Evolutionary conservation across 139 green algal species (phyloP), one percentile per base, ranked within the genome.

Genomic region (Deuterostichococcus epilithicus): DNA sequence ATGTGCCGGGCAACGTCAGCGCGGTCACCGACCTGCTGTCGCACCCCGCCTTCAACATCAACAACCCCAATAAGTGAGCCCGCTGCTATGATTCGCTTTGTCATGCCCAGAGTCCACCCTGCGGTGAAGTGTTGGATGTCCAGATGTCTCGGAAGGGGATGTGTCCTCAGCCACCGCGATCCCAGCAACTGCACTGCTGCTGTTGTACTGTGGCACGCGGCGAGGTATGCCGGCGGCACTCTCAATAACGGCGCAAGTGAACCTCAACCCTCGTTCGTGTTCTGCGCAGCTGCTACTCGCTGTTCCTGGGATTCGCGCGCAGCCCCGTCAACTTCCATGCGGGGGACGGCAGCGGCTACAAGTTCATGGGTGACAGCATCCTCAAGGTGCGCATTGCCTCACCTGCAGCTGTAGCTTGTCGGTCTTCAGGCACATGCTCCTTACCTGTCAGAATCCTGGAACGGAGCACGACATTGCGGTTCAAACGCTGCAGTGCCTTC

Each of bases 311-410:
- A 5, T 96, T 97, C 81, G 76, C 90, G 25, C 86, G 81, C 74
- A 91, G 86, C 25, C 80, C 93, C 3, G 83, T 94, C 65, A 99
- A 98, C 89, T 99, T 99, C 92, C 95, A 99, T 78, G 91, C 92
- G 0, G 80, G 77, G 23, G 94, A 99, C 77, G 96, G 96, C 71
- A 92, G 78, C 68, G 96, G 96, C 20, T 99, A 99, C 78, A 70
- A 89, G 45, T 98, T 98, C 85, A 82, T 98, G 72, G 94, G 78
- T 0, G 94, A 99, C 73, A 79, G 84, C 15, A 92, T 98, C 44
- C 74, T 97, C 20, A 75, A 90, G 84, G 88, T 94, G 75, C 38
- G 83, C 8, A 63, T 28, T n/a, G 20, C 3, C 28, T 28, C 18
- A 52, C 42, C 8, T 52, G 13, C 10, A 23, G 42, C 13, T 13